Percentiles rank a stretch among this genome's conserved stretches.
phyloP scores from a whole-genome alignment of 2,329 filamentous ascomycete species.

The Xylariaceae sp. region DNA sequence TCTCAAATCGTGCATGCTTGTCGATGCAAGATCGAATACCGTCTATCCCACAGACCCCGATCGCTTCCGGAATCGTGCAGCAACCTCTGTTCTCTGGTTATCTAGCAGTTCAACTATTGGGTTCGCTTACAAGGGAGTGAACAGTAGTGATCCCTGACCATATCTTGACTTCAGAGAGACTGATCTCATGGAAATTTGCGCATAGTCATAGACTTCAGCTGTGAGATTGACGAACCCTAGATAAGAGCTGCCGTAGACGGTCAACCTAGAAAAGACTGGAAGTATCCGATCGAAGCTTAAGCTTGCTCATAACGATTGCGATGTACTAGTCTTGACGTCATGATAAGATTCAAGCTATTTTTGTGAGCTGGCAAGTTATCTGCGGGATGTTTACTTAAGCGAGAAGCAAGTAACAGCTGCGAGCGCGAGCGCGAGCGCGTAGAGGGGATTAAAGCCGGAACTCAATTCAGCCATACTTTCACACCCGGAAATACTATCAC shows the following conservation, averaged over 20 bases:
- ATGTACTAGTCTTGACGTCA: neutral
- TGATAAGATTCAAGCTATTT: neutral
- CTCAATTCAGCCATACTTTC: neutral
- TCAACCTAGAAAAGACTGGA: neutral
- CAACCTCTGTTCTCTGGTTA: neutral
- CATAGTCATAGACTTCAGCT: neutral
- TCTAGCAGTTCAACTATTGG: slow-evolving; percentile 5
- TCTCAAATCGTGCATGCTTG: slow-evolving; percentile 5
- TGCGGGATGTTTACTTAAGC: neutral
- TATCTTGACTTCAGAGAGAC: neutral
- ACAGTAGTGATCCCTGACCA: neutral
- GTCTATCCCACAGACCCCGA: slow-evolving; percentile 18
- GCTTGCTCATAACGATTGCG: too few species aligned
- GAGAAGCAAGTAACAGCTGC: slow-evolving; percentile 1
- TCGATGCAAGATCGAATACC: slow-evolving; percentile 25
- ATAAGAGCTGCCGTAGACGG: neutral
- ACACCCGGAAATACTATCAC: neutral
- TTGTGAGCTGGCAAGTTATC: neutral
- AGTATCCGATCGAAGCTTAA: too few species aligned
- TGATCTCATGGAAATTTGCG: neutral
- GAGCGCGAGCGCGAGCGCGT: neutral
- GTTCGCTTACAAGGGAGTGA: neutral
- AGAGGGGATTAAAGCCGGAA: neutral
- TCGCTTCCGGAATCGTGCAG: slow-evolving; percentile 9
- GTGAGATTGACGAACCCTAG: neutral